phyloP scores from a whole-genome alignment of 768 basidiomycete genomes.

The Lactarius hengduanensis region DNA sequence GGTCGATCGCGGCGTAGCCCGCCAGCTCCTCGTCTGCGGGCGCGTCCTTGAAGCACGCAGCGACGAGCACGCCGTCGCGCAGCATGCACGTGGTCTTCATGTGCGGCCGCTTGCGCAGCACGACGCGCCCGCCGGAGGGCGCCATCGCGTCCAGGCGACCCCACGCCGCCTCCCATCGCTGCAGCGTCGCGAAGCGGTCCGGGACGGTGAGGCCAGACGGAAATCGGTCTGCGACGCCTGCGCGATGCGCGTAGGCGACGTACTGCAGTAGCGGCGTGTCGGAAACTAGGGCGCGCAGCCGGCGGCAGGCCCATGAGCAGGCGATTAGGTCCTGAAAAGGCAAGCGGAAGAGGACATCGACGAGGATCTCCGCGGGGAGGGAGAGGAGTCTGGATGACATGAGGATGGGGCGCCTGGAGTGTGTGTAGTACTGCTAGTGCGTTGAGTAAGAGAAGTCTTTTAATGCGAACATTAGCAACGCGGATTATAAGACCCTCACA shows the following conservation, averaged over 20 bases:
- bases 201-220: neutral
- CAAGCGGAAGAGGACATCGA: neutral
- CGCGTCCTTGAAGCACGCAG: neutral
- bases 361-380: constrained; percentile 4
- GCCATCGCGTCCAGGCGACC: neutral
- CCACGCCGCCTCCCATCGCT: constrained; percentile 9
- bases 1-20: neutral
- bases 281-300: neutral
- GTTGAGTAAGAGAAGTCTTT: neutral
- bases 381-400: constrained; percentile 2
- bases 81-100: neutral
- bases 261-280: constrained; percentile 2
- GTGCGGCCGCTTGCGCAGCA: neutral
- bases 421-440: no score
- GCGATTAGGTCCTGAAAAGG: neutral
- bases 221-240: neutral
- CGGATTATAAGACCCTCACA: neutral
- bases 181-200: neutral
- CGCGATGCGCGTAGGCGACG: neutral
- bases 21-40: neutral
- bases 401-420: neutral
- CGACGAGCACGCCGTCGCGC: constrained; percentile 5
- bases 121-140: neutral
- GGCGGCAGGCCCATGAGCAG: neutral
- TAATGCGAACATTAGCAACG: neutral